These are phyloP conservation scores for Mrakia blollopis DNA, from an alignment of 768 basidiomycete species.

Conservation along the genomic window DNA sequence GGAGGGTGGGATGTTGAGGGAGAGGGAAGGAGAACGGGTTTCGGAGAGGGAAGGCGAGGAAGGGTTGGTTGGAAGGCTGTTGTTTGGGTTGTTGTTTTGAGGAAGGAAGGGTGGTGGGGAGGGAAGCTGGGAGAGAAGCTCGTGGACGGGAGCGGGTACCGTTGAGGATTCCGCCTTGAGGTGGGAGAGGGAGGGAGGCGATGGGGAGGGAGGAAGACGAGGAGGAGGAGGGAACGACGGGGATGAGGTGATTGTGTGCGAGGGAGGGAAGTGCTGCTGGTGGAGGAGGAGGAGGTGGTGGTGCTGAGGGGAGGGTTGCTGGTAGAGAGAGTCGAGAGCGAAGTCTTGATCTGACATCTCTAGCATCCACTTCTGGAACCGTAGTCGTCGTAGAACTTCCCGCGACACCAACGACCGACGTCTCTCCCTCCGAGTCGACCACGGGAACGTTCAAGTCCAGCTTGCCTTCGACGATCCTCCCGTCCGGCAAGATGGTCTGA, in stretches of 20 bases:
- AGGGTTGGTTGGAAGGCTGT: not conserved
- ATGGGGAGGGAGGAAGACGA: not conserved
- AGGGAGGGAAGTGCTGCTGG: not conserved
- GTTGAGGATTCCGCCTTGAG: not conserved
- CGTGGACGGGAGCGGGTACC: not conserved
- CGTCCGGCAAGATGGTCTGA: conserved; percentile 18
- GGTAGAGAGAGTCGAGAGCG: not conserved
- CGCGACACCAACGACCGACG: not conserved
- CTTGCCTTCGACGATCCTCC: conserved; percentile 16
- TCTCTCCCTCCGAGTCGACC: not conserved
- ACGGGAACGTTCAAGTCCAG: not conserved
- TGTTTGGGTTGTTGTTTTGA: not conserved
- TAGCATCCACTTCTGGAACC: not conserved
- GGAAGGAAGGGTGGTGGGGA: not conserved
- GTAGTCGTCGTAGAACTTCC: not conserved
- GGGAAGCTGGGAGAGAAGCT: not conserved
- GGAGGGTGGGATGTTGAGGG: conserved; percentile 37
- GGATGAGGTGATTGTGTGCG: not conserved
- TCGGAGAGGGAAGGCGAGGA: not conserved
- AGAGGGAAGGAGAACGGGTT: conserved; percentile 33
- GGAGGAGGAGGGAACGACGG: not conserved
- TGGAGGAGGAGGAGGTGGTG: not conserved
- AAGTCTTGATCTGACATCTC: not conserved
- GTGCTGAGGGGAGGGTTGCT: not conserved
- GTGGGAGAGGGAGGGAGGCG: not conserved